A percentile compares a stretch with the other conserved stretches of the same genome.
These are phyloP conservation scores for Aspergillus piperis DNA, from an alignment of 2,329 filamentous ascomycete species.

Conservation along the genomic window DNA sequence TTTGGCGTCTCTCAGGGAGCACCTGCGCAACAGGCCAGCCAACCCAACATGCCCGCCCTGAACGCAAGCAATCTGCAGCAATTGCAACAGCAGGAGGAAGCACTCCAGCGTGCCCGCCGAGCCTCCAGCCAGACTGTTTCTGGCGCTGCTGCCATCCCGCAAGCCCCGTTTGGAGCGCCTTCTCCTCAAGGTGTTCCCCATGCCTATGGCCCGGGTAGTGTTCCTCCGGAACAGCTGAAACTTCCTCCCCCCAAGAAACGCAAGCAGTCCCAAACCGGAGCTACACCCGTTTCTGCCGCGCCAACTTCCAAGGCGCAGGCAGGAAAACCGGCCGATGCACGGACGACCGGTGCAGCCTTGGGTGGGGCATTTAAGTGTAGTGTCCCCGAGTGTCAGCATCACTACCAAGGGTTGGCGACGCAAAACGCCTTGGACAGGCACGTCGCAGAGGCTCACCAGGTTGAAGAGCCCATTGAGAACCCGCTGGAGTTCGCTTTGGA, in stretches of 20 bases:
- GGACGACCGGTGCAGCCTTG: slow-evolving; percentile 37
- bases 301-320: slow-evolving; percentile 33
- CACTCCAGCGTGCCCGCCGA: slow-evolving; percentile 40
- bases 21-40: slow-evolving; percentile 23
- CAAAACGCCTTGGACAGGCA: slow-evolving; percentile 59
- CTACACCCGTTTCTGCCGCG: slow-evolving; percentile 29
- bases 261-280: slow-evolving; percentile 52
- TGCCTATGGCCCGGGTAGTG: slow-evolving; percentile 54
- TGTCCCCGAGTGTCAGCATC: slow-evolving; percentile 54
- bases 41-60: slow-evolving; percentile 37
- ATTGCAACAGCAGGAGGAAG: slow-evolving; percentile 50
- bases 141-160: slow-evolving; percentile 52
- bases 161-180: slow-evolving; percentile 56
- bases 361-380: slow-evolving; percentile 56
- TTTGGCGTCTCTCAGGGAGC: slow-evolving; percentile 25
- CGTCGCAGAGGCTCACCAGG: slow-evolving; percentile 54
- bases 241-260: slow-evolving; percentile 60
- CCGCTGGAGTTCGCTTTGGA: slow-evolving; percentile 59
- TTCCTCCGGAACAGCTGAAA: slow-evolving; percentile 60
- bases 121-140: slow-evolving; percentile 46
- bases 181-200: slow-evolving; percentile 61
- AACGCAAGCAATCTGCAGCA: slow-evolving; percentile 52
- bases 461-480: slow-evolving; percentile 52
- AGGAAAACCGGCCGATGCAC: slow-evolving; percentile 39
- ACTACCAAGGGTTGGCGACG: slow-evolving; percentile 56